phyloP scores from a whole-genome alignment of 805 yeast species.

The Metschnikowia vanudenii region DNA sequence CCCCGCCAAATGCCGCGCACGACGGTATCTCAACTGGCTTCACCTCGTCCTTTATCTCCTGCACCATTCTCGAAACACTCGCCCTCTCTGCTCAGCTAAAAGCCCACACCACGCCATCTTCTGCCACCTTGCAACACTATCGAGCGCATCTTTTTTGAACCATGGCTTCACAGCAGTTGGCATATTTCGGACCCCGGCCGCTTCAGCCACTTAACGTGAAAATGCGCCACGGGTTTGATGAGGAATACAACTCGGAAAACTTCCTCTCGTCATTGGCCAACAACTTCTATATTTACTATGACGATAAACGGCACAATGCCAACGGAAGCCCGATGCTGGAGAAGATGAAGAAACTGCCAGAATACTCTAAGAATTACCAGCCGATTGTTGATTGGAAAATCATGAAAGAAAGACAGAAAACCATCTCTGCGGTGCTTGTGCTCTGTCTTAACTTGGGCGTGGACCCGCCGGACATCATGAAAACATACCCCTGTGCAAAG shows the following conservation, averaged over 20 bases:
- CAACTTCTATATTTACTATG: slow-evolving; percentile 79
- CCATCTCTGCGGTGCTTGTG: slow-evolving; percentile 89
- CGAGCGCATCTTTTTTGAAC: background rate
- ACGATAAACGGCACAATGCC: slow-evolving; percentile 88
- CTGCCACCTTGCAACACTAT: background rate
- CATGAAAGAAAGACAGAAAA: slow-evolving; percentile 85
- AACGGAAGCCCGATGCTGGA: slow-evolving; percentile 75
- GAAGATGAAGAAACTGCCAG: slow-evolving; percentile 47
- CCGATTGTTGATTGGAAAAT: slow-evolving; percentile 88
- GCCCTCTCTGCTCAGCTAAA: background rate
- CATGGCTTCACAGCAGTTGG: slow-evolving; percentile 19
- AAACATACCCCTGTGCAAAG: slow-evolving; percentile 90
- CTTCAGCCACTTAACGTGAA: slow-evolving; percentile 51
- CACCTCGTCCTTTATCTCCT: slow-evolving; percentile 8
- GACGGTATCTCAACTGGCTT: too few relatives aligned
- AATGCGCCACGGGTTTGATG: slow-evolving; percentile 65
- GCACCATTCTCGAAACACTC: slow-evolving; percentile 5
- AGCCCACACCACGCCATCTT: background rate
- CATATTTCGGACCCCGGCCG: slow-evolving; percentile 35
- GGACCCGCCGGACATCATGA: slow-evolving; percentile 94
- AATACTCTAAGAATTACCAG: slow-evolving; percentile 50
- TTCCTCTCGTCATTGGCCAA: slow-evolving; percentile 56
- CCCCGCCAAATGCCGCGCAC: too few relatives aligned
- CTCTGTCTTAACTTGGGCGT: slow-evolving; percentile 90
- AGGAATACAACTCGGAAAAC: slow-evolving; percentile 57